Conservation (phyloP, 169 alveolate genomes). For the Cyclospora cayetanensis region DNA sequence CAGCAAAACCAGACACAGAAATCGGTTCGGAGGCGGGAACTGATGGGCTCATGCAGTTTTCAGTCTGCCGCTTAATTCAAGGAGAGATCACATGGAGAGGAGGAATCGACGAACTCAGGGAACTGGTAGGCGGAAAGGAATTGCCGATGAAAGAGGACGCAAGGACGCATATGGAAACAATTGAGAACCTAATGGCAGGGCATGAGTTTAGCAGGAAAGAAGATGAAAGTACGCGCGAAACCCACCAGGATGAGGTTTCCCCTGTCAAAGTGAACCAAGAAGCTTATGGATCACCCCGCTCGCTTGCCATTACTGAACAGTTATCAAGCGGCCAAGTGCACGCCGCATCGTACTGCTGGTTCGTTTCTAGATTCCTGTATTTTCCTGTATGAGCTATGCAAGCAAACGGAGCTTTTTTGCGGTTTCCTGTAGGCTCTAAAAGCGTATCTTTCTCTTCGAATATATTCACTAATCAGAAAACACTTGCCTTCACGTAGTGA, state of each 20-base stretch:
- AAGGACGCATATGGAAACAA: neutral
- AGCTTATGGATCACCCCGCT: no score
- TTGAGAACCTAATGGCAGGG: neutral
- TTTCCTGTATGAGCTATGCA: no score
- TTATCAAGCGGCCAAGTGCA: neutral
- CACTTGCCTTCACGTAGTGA: no score
- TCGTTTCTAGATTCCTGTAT: neutral
- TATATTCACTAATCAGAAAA: no score
- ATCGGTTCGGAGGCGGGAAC: neutral
- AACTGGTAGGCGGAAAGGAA: neutral
- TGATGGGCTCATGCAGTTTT: neutral
- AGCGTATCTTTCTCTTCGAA: no score
- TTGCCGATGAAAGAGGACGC: neutral
- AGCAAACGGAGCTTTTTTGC: neutral
- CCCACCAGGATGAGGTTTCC: no score
- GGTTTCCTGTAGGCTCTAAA: neutral
- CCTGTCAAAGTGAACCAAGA: no score
- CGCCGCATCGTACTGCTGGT: neutral
- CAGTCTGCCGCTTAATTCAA: conserved; percentile 9
- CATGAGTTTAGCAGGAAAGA: neutral
- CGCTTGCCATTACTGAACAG: neutral
- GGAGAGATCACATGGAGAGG: conserved; percentile 50
- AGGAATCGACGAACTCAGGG: neutral
- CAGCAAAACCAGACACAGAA: neutral
- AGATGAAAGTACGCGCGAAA: neutral